These are phyloP conservation scores for Microglena sp. DNA, from an alignment of 139 green algal genomes.

Conservation along the genomic window DNA sequence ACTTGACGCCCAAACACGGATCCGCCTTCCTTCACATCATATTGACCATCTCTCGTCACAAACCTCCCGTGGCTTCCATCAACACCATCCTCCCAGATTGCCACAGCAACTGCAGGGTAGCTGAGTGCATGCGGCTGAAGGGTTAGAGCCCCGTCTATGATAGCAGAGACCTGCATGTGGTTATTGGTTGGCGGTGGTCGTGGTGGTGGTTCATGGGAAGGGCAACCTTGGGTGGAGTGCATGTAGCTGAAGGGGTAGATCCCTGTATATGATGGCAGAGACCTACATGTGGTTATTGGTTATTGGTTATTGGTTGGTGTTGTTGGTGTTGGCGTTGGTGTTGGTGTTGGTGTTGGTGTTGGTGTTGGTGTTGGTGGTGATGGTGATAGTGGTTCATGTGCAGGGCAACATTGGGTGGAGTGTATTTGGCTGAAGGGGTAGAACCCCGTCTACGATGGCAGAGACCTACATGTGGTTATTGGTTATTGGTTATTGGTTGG, in stretches of 20 bases:
- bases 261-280: too few relatives aligned
- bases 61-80: too few relatives aligned
- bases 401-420: neutral
- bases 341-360: neutral
- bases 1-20: too few relatives aligned
- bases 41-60: too few relatives aligned
- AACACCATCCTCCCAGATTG: too few relatives aligned
- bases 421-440: neutral
- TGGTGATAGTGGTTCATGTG: neutral
- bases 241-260: neutral
- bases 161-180: too few relatives aligned
- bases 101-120: too few relatives aligned
- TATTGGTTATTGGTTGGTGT: neutral
- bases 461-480: neutral
- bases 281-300: neutral
- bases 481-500: neutral
- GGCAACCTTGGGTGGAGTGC: neutral
- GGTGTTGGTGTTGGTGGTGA: neutral
- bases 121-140: neutral
- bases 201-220: neutral
- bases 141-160: too few relatives aligned
- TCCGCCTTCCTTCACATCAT: too few relatives aligned
- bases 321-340: neutral
- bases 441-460: neutral
- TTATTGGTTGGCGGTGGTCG: neutral